Conservation (phyloP, 2,329 filamentous ascomycete species). For the Penicillium sp. region DNA sequence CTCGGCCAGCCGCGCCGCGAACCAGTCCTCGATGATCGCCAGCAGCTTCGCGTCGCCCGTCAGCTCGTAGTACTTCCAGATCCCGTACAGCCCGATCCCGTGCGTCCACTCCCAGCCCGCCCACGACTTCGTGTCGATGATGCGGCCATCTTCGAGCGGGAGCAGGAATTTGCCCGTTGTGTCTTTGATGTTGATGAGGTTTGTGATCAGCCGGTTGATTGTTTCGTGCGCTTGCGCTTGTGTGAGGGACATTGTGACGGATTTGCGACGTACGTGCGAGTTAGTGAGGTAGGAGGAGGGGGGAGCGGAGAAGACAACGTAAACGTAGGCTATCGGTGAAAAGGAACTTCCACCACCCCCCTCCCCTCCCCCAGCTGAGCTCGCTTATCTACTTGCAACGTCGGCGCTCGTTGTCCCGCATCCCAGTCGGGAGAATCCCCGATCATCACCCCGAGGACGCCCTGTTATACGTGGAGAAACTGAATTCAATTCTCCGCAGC, state of each 20-base stretch:
- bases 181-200: conserved; percentile 79
- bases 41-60: conserved; percentile 67
- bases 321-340: not conserved
- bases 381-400: not conserved
- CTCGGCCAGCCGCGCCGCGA: conserved; percentile 68
- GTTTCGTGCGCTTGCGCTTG: conserved; percentile 45
- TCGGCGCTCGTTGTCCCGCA: not conserved
- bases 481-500: conserved; percentile 11
- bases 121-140: conserved; percentile 87
- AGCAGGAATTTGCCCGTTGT: conserved; percentile 75
- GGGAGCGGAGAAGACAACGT: not conserved
- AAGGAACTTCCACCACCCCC: not conserved
- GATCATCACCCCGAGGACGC: not conserved
- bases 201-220: conserved; percentile 71
- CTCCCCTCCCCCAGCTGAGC: too few relatives aligned
- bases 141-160: conserved; percentile 70
- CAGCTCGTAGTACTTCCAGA: conserved; percentile 80
- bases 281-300: not conserved
- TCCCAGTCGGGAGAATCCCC: not conserved
- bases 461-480: conserved; percentile 26
- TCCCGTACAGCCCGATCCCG: conserved; percentile 77
- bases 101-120: conserved; percentile 78
- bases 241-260: conserved; percentile 3
- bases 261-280: conserved; percentile 14
- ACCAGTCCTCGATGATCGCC: conserved; percentile 74